Evolutionary conservation across 805 yeast genomes (phyloP).

Genomic region (Hagleromyces aurorensis): DNA sequence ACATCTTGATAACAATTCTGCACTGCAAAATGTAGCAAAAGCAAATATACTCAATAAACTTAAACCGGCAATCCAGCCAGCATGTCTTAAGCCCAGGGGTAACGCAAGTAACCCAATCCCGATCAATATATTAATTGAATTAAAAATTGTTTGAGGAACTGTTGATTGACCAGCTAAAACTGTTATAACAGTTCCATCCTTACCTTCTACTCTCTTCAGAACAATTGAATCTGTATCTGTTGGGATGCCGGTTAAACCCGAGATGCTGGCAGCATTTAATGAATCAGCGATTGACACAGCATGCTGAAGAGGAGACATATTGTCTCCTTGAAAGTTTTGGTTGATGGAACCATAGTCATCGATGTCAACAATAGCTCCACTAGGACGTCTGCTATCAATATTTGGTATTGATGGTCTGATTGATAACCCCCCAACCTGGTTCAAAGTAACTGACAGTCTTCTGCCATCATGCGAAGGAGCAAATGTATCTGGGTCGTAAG

Average conservation of each 20-base stretch:
- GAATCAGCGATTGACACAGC: conserved; percentile 40
- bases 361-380: conserved; percentile 29
- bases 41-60: conserved; percentile 56
- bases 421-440: conserved; percentile 17
- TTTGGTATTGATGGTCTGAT: conserved; percentile 20
- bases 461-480: conserved; percentile 61
- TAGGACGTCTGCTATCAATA: conserved; percentile 15
- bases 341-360: conserved; percentile 37
- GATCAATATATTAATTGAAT: conserved; percentile 66
- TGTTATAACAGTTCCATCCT: conserved; percentile 62
- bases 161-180: conserved; percentile 78
- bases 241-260: conserved; percentile 36
- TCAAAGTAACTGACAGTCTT: conserved; percentile 49
- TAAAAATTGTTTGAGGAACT: conserved; percentile 67
- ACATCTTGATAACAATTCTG: conserved; percentile 62
- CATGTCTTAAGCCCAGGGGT: conserved; percentile 57
- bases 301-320: conserved; percentile 27
- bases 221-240: conserved; percentile 44
- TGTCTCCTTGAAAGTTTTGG: conserved; percentile 26
- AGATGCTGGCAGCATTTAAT: conserved; percentile 33
- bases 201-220: conserved; percentile 57
- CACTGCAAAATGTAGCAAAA: conserved; percentile 64
- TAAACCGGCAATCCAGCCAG: conserved; percentile 68
- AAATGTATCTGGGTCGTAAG: conserved; percentile 59
- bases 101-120: conserved; percentile 71